Evolutionary conservation across 371 early-diverging fungal species (phyloP).

Genomic region (Mucor plumbeus): DNA sequence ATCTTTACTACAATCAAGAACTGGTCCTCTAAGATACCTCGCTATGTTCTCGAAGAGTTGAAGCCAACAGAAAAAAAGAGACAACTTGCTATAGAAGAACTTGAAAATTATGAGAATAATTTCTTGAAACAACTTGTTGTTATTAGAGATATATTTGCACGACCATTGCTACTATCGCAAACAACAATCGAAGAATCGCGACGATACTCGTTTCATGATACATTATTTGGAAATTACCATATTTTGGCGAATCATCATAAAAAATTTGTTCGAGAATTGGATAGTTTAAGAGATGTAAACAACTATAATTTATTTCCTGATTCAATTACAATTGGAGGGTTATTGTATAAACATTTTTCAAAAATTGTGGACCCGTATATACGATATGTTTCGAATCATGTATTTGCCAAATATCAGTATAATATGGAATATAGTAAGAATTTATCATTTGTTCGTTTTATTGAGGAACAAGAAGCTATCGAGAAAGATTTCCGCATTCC

Average conservation of each 20-base stretch:
- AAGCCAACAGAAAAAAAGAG: slow-evolving; percentile 14
- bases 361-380: slow-evolving; percentile 15
- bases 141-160: slow-evolving; percentile 19
- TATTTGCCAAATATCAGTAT: slow-evolving; percentile 16
- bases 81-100: slow-evolving; percentile 27
- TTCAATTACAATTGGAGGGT: neutral
- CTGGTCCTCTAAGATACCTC: slow-evolving; percentile 19
- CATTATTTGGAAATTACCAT: slow-evolving; percentile 24
- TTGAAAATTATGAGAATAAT: slow-evolving; percentile 15
- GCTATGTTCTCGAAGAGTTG: slow-evolving; percentile 14
- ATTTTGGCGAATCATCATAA: slow-evolving; percentile 17
- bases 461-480: slow-evolving; percentile 15
- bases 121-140: slow-evolving; percentile 21
- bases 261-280: slow-evolving; percentile 12
- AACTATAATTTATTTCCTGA: slow-evolving; percentile 16
- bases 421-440: slow-evolving; percentile 18
- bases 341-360: slow-evolving; percentile 14
- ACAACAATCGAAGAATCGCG: slow-evolving; percentile 24
- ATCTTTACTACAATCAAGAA: neutral
- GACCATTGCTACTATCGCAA: slow-evolving; percentile 16
- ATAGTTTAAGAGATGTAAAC: neutral
- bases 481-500: slow-evolving; percentile 18
- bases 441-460: slow-evolving; percentile 15
- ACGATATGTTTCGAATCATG: slow-evolving; percentile 24
- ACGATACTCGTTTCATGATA: slow-evolving; percentile 22